Percentiles rank a stretch among this genome's conserved stretches.
These are phyloP conservation scores for Macadamia integrifolia DNA, from an alignment of 164 flowering plant species.

Conservation along the genomic window DNA sequence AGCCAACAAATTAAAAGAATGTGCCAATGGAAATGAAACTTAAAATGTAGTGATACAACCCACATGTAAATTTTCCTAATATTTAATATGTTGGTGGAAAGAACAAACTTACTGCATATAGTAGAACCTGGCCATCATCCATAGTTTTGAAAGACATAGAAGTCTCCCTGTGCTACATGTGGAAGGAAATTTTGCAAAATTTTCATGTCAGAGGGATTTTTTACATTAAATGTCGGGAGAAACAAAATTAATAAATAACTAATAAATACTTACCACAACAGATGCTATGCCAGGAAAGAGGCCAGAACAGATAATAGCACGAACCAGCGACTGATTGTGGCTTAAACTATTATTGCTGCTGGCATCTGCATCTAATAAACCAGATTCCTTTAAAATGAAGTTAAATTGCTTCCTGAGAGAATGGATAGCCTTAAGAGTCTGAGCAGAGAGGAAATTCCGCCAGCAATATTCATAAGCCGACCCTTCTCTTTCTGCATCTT, in stretches of 20 bases:
- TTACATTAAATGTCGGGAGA: background rate
- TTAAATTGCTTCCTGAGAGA: conserved; percentile 90
- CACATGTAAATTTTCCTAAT: background rate
- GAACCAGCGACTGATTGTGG: conserved; percentile 91
- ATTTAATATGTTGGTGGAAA: background rate
- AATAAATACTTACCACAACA: conserved; percentile 63
- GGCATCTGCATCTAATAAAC: conserved; percentile 59
- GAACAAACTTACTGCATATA: conserved; percentile 69
- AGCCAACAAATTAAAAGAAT: no score
- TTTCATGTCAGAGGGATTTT: background rate
- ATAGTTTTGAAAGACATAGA: conserved; percentile 99
- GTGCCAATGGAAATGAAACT: background rate
- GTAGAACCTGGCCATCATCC: conserved; percentile 95
- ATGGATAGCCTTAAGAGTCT: conserved; percentile 96
- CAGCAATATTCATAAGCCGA: conserved; percentile 93
- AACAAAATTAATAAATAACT: background rate
- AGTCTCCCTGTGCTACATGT: conserved; percentile 84
- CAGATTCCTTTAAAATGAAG: conserved; percentile 78
- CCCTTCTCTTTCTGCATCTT: conserved; percentile 98
- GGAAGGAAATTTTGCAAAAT: background rate
- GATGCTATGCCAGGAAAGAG: conserved; percentile 95
- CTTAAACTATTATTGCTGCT: conserved; percentile 59
- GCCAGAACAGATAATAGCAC: conserved; percentile 94
- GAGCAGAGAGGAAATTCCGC: conserved; percentile 95
- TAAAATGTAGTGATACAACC: background rate